Conservation (phyloP, 805 yeast genomes). For the Pichia nakasei region DNA sequence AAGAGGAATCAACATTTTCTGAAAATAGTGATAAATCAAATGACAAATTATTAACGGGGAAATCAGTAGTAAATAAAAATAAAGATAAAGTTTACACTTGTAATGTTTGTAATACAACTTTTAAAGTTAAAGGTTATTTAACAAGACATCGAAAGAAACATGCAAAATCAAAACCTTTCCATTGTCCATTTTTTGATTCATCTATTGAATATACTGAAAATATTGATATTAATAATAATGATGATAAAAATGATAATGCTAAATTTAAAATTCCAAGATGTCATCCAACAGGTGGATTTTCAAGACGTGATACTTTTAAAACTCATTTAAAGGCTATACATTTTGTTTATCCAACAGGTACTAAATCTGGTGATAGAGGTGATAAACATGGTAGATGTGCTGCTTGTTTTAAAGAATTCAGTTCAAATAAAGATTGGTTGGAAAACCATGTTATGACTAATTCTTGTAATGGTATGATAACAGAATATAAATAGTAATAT, state of each 20-base stretch:
- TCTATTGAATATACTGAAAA: neutral
- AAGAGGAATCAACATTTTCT: too few species aligned
- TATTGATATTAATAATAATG: neutral
- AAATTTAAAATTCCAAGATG: constrained; percentile 29
- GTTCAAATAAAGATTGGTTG: constrained; percentile 43
- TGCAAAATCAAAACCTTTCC: constrained; percentile 39
- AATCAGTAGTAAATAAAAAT: neutral
- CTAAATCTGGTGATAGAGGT: constrained; percentile 36
- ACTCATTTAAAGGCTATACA: constrained; percentile 50
- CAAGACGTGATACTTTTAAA: constrained; percentile 51
- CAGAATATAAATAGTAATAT: constrained; percentile 14
- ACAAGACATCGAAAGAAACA: constrained; percentile 51
- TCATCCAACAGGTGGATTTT: constrained; percentile 51
- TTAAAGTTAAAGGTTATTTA: constrained; percentile 45
- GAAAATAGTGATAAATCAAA: too few species aligned
- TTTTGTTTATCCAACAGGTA: constrained; percentile 49
- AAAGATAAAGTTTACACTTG: constrained; percentile 29
- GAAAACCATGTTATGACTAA: constrained; percentile 42
- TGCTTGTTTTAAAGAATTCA: constrained; percentile 43
- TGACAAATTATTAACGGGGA: too few species aligned
- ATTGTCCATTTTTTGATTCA: constrained; percentile 41
- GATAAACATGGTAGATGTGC: constrained; percentile 42
- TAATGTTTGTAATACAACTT: constrained; percentile 38
- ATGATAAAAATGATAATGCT: neutral
- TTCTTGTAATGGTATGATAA: constrained; percentile 31